Base-by-base conservation (phyloP, 768 basidiomycete species). In the Tulasnella sp. region DNA sequence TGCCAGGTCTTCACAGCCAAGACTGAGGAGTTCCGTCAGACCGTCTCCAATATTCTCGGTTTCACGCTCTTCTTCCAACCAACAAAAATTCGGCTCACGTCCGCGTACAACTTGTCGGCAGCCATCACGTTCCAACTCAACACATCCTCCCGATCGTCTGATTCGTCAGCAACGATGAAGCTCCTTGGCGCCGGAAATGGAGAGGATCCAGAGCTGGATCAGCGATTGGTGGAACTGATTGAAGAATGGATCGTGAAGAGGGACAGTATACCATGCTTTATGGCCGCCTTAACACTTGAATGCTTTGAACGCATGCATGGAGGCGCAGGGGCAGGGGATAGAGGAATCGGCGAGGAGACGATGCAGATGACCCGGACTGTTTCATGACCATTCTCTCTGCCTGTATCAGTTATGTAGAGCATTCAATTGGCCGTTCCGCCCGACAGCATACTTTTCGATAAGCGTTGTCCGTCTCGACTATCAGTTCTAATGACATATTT, bases 51-150 rank as follows among this genome's bases (percentile, higher is more conserved):
- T 0, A 92, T 99, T 72, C 88, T 98, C 0, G 97, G 96, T 6
- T 91, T 95, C 82, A 95, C 97, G 81, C 89, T 98, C 73, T 91
- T 92, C 0, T 98, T 98, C 82, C 93, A 92, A 20, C 95, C 94
- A 73, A 96, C 96, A 0, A 91, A 94, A 81, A 92, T 98, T 72
- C 89, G 93, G 29, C 90, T 98, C 79, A 96, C 95, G 5, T 93
- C 92, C n/a, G 88, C 94, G 81, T 98, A 92, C 85, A 96, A 98
- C 80, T 89, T 94, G 7, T 88, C 88, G 75, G 93, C 94, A 39
- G 91, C 92, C 71, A 96, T 98, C 82, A 92, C 95, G 40, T 94
- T 99, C 83, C 79, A 80, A 57, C 42, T 72, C 20, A 77, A 77
- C 46, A 72, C 44, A 18, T 70, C 69, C 2, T 74, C 79, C n/a